These are phyloP conservation scores for Lentithecium fluviatile DNA, from an alignment of 495 filamentous ascomycete species.

Conservation along the genomic window DNA sequence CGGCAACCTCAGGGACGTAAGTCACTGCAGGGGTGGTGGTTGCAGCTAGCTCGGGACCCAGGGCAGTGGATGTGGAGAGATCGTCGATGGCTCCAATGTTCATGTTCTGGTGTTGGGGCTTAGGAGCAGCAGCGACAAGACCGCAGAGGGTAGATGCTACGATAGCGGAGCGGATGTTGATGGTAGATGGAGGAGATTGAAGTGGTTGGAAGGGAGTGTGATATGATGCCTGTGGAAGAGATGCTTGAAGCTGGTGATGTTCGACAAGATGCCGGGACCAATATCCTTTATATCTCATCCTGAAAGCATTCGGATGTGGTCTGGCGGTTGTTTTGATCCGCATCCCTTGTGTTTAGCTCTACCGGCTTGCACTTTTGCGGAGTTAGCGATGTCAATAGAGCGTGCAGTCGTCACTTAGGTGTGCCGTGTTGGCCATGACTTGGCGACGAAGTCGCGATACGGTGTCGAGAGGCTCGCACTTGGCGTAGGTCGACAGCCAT, in stretches of 20 bases:
- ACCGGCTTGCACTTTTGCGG: neutral
- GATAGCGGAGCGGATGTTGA: slow-evolving; percentile 32
- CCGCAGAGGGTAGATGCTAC: slow-evolving; percentile 30
- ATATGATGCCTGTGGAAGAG: neutral
- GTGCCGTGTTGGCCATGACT: neutral
- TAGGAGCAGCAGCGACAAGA: slow-evolving; percentile 32
- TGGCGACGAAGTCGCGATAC: neutral
- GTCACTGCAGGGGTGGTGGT: neutral
- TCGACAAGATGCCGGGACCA: neutral
- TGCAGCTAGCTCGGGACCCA: slow-evolving; percentile 8
- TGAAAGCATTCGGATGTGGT: neutral
- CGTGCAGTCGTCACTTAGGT: neutral
- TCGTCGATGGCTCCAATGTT: slow-evolving; percentile 25
- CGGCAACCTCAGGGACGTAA: slow-evolving; percentile 11
- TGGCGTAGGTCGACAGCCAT: neutral
- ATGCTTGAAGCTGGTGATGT: neutral
- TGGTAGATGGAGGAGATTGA: neutral
- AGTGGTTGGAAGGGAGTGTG: neutral
- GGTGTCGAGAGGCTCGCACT: neutral
- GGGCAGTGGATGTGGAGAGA: slow-evolving; percentile 7
- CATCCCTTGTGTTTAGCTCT: neutral
- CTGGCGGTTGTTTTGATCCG: neutral
- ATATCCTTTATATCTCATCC: neutral
- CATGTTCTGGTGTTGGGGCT: slow-evolving; percentile 25
- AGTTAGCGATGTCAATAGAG: neutral